These are phyloP conservation scores for Penicillium sp. DNA, from an alignment of 2,329 filamentous ascomycete genomes.

Conservation along the genomic window DNA sequence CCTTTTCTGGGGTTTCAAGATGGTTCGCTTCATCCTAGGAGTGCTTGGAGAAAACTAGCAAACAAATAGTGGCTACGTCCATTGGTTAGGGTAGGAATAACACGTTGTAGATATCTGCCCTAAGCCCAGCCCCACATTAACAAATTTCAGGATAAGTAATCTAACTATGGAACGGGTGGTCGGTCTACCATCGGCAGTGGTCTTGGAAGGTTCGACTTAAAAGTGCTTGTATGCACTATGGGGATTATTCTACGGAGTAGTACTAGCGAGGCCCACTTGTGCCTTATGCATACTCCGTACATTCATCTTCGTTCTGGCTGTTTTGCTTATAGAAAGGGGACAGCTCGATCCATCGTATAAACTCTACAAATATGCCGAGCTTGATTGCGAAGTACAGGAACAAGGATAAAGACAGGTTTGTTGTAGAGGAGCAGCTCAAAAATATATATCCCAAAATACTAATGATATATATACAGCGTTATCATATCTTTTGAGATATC, in stretches of 20 bases:
- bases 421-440: no score
- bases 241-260: no score
- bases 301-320: not conserved
- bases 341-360: not conserved
- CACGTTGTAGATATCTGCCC: not conserved
- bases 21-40: not conserved
- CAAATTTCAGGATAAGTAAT: not conserved
- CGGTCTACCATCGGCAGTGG: not conserved
- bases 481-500: no score
- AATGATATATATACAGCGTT: no score
- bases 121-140: not conserved
- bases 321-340: not conserved
- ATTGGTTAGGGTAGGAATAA: not conserved
- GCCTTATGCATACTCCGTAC: not conserved
- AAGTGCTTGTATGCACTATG: not conserved
- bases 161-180: not conserved
- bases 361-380: not conserved
- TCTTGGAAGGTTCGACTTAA: not conserved
- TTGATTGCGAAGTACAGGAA: no score
- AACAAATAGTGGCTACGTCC: not conserved
- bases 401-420: no score
- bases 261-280: not conserved
- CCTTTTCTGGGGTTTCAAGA: not conserved
- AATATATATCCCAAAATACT: no score
- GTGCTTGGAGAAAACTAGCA: not conserved